Evolutionary conservation across 192 early-diverging fungal genomes (phyloP), one percentile per base, ranked within the genome.

Genomic region (Mortierella alpina): DNA sequence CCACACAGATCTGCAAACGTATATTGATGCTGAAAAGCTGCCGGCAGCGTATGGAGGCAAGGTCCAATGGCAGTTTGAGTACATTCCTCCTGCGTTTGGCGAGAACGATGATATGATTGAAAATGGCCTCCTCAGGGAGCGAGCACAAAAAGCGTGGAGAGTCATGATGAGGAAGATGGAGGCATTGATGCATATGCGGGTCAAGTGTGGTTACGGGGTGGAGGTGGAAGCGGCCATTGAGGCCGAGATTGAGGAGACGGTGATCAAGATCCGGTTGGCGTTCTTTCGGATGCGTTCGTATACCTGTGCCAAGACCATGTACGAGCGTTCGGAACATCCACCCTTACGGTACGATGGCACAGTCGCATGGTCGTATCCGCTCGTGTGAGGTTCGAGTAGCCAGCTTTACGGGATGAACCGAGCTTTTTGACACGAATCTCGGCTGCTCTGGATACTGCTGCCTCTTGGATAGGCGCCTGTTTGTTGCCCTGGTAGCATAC

Each of bases 11-110:
- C 65, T 95, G 15, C 61, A 66, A 1, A 54, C 87, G 14, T 93
- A 84, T 49, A 93, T 97, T 60, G 84, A 84, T 15, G 67, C 83
- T 5, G 82, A 81, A 18, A 61, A 88, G 44, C 56, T 97, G 40
- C 90, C 91, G 11, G 59, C 70, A 14, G 78, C 65, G 22, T 82
- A 68, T 2, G 90, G 91, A 42, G 95, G 94, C 51, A 63, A 69
- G 15, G 74, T 84, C 22, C 39, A 65, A 45, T 90, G 74, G 72
- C 31, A 50, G 31, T 93, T 86, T 73, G 50, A 84, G 44, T 93
- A 90, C 61, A 51, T 72, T 4, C 61, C 48, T 6, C 41, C 68
- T 47, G 41, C 48, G 11, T 20, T 41, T 44, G 59, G 63, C 13
- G 79, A 82, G 59, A 82, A 82, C 59, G 50, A 73, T 11, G 66